A percentile compares a stretch with the other conserved stretches of the same genome.
These are phyloP conservation scores for Fraxinus ornus DNA, from an alignment of 305 asterid genomes.

Conservation along the genomic window DNA sequence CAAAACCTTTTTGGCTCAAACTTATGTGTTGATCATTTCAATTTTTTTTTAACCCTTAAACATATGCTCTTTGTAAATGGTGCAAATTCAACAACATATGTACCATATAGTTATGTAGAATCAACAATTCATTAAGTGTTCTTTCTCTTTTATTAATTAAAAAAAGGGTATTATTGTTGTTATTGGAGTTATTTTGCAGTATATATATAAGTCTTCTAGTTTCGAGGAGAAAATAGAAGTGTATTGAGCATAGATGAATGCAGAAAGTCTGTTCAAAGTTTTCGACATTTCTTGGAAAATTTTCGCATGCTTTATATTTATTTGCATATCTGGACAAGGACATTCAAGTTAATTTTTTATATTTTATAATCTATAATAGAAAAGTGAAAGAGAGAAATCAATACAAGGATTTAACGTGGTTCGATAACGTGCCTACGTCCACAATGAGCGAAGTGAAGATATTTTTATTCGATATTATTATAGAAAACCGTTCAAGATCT, in stretches of 20 bases:
- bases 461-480: too few relatives aligned
- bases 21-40: not conserved
- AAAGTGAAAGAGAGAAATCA: too few relatives aligned
- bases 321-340: not conserved
- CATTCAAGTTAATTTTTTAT: not conserved
- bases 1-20: too few relatives aligned
- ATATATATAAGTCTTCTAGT: not conserved
- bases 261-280: not conserved
- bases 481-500: too few relatives aligned
- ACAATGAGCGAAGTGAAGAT: too few relatives aligned
- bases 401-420: too few relatives aligned
- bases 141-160: not conserved
- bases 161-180: not conserved
- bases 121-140: not conserved
- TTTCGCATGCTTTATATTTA: not conserved
- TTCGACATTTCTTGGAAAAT: constrained; percentile 8
- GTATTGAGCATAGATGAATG: not conserved
- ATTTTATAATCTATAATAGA: too few relatives aligned
- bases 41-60: not conserved
- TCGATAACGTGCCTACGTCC: too few relatives aligned
- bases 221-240: not conserved
- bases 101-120: not conserved
- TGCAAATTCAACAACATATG: not conserved
- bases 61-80: not conserved
- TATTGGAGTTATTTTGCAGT: not conserved